A percentile compares a stretch with the other conserved stretches of the same genome.
phyloP scores from a whole-genome alignment of 371 early-diverging fungal genomes.

The Mycotypha africana region DNA sequence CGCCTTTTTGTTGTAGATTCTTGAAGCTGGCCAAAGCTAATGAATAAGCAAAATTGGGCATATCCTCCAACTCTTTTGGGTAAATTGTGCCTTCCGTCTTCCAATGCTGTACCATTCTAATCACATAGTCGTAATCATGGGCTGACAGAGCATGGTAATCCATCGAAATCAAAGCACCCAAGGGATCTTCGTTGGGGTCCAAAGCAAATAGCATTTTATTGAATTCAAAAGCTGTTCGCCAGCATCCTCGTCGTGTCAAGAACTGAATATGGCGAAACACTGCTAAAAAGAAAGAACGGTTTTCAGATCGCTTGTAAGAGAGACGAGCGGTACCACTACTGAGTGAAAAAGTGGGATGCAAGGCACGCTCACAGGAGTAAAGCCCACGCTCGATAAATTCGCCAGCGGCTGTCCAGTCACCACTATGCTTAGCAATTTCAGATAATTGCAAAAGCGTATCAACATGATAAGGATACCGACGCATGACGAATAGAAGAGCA shows the following conservation, averaged over 20 bases:
- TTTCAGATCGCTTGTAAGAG: slow-evolving; percentile 69
- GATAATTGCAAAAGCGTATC: slow-evolving; percentile 79
- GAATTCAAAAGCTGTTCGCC: slow-evolving; percentile 89
- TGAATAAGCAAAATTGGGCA: slow-evolving; percentile 80
- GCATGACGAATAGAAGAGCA: slow-evolving; percentile 59
- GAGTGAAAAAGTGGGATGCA: slow-evolving; percentile 74
- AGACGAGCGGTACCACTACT: slow-evolving; percentile 66
- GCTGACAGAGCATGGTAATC: slow-evolving; percentile 82
- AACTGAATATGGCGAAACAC: slow-evolving; percentile 81
- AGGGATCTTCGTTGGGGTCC: slow-evolving; percentile 73
- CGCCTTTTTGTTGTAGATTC: slow-evolving; percentile 41
- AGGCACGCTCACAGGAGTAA: slow-evolving; percentile 77
- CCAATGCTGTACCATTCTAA: slow-evolving; percentile 35
- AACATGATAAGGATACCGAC: slow-evolving; percentile 81
- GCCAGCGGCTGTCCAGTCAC: slow-evolving; percentile 68
- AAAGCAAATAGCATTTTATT: slow-evolving; percentile 75
- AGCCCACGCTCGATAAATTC: slow-evolving; percentile 82
- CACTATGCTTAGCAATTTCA: slow-evolving; percentile 80
- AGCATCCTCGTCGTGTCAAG: slow-evolving; percentile 84
- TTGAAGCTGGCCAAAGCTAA: slow-evolving; percentile 74
- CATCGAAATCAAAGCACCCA: slow-evolving; percentile 69
- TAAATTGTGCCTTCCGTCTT: slow-evolving; percentile 36
- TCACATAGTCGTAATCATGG: slow-evolving; percentile 67
- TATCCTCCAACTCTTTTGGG: slow-evolving; percentile 23
- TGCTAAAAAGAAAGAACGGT: slow-evolving; percentile 76